Evolutionary conservation across 306 rosid species (phyloP).

Genomic region (Ormosia semicastrata): DNA sequence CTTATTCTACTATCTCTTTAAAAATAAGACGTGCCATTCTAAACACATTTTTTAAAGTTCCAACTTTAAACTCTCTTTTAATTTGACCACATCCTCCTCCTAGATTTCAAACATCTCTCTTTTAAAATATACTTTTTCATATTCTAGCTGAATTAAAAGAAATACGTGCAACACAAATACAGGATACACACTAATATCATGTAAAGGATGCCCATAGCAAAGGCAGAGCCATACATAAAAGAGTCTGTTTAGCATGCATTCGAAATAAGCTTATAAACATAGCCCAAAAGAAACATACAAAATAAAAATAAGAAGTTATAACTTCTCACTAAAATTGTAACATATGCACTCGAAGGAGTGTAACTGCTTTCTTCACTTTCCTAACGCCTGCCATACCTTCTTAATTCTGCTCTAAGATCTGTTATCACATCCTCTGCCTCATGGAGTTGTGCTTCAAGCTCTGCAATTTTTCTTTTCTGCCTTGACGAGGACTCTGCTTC

Average conservation of each 20-base stretch:
- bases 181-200: too few relatives aligned
- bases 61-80: too few relatives aligned
- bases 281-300: neutral
- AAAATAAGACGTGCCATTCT: too few relatives aligned
- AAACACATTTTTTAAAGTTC: too few relatives aligned
- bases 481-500: conserved; percentile 3
- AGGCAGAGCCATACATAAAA: neutral
- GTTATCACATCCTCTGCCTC: conserved; percentile 45
- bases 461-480: conserved; percentile 12
- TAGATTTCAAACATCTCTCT: too few relatives aligned
- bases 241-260: neutral
- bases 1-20: too few relatives aligned
- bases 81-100: too few relatives aligned
- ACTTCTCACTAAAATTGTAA: neutral
- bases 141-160: too few relatives aligned
- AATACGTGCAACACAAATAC: too few relatives aligned
- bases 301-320: neutral
- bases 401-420: conserved; percentile 32
- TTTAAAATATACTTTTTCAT: too few relatives aligned
- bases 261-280: neutral
- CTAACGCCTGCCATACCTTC: conserved; percentile 11
- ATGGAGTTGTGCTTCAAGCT: conserved; percentile 37
- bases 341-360: neutral
- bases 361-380: neutral
- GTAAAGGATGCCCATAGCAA: neutral